These are phyloP conservation scores for Populus hybrid DNA, from an alignment of 441 rosid genomes.

Conservation along the genomic window DNA sequence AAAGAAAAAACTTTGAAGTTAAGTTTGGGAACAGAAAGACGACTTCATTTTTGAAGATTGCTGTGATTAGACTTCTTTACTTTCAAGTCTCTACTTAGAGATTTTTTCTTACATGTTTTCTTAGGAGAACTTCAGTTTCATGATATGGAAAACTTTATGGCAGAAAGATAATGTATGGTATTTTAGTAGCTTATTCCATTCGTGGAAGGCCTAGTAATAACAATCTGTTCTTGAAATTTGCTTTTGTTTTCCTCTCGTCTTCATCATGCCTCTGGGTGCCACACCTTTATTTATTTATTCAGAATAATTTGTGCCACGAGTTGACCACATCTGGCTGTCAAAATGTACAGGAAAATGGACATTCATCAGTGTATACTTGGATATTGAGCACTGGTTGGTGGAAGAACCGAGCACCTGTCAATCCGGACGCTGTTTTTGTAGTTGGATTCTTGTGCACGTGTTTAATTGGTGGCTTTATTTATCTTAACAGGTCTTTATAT, in stretches of 20 bases:
- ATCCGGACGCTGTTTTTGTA: constrained; percentile 57
- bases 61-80: background rate
- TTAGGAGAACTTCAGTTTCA: background rate
- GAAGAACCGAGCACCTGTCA: constrained; percentile 53
- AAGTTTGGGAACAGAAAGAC: background rate
- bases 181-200: background rate
- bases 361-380: constrained; percentile 58
- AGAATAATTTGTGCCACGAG: background rate
- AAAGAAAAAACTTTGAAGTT: background rate
- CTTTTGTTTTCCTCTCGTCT: background rate
- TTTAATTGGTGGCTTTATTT: constrained; percentile 55
- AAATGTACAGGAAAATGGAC: constrained; percentile 54
- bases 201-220: background rate
- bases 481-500: constrained; percentile 48
- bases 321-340: background rate
- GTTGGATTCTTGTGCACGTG: constrained; percentile 50
- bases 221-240: background rate
- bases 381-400: constrained; percentile 78
- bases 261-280: background rate
- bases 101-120: background rate
- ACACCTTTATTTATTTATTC: background rate
- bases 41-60: background rate
- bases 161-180: background rate
- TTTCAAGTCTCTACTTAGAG: background rate
- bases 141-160: background rate